Base-by-base conservation (phyloP, 2,329 filamentous ascomycete genomes). In the Fusarium sp. region DNA sequence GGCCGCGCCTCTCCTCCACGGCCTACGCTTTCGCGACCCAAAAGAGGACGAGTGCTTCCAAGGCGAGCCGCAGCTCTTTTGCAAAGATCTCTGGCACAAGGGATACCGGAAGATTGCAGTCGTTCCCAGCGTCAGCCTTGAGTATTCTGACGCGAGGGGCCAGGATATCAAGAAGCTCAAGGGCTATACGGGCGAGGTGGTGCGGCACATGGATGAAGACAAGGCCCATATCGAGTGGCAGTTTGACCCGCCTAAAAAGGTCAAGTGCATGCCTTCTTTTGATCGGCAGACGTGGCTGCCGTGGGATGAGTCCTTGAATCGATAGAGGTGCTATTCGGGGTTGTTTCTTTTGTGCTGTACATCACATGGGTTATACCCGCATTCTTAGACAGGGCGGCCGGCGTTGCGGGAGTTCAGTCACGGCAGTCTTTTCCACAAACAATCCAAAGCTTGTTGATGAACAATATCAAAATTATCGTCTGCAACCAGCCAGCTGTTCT, bases 21-120 rank as follows among this genome's bases (percentile, higher is more conserved):
- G 72, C 21, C 67, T 86, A 4, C 59, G 68, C 7, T 87, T 87
- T 65, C 77, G 84, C 3, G 66, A 72, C 9, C 45, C 54, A 13
- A 63, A 42, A 19, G 45, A 56, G 14, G 74, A 71, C 10, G 84
- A 87, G 67, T 87, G 84, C 55, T 74, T 70, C 15, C 78, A 81
- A 57, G 83, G 83, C 6, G 84, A 87, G 68, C 82, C 84, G 6
- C 77, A 79, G 49, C 65, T 85, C 15, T 82, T 87, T 37, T 82
- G 80, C 61, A 86, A 86, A 54, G 84, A 87, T 57, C 48, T 86
- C 63, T 87, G 84, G 82, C 75, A 67, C 19, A 59, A 67, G 10
- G 80, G 81, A 2, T 78, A 77, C 55, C 76, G 80, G 19, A 82
- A 78, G 63, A 83, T 86, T 58, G 83, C 83, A 0, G 81, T 84